phyloP scores from a whole-genome alignment of 1,139 yeast species.

The Kazachstania sp. region DNA sequence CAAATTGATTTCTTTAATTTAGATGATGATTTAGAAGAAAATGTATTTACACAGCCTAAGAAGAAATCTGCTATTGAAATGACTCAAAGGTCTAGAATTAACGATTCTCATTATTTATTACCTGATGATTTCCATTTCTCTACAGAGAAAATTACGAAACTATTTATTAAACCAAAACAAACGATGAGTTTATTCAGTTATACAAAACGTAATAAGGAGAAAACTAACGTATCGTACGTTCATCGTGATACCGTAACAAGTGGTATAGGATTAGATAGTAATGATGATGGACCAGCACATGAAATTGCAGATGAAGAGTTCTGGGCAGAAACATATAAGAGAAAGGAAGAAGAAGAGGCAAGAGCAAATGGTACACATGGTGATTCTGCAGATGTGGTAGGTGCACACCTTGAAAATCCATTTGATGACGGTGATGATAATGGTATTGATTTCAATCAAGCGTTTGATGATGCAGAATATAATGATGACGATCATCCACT shows the following conservation, averaged over 20 bases:
- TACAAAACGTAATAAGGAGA: slow-evolving; percentile 9
- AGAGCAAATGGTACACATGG: slow-evolving; percentile 5
- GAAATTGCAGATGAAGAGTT: slow-evolving; percentile 53
- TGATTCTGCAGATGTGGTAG: slow-evolving; percentile 13
- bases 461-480: slow-evolving; percentile 33
- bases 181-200: slow-evolving; percentile 30
- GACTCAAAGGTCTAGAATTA: slow-evolving; percentile 37
- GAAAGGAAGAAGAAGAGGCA: slow-evolving; percentile 35
- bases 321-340: slow-evolving; percentile 63
- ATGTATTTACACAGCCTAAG: slow-evolving; percentile 42
- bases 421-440: slow-evolving; percentile 23
- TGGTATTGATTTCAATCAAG: slow-evolving; percentile 38
- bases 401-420: slow-evolving; percentile 24
- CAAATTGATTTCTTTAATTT: slow-evolving; percentile 46
- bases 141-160: slow-evolving; percentile 57
- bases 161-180: slow-evolving; percentile 60
- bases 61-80: slow-evolving; percentile 35
- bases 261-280: slow-evolving; percentile 1
- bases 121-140: slow-evolving; percentile 74
- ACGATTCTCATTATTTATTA: slow-evolving; percentile 41
- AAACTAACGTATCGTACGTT: neutral
- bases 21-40: slow-evolving; percentile 30
- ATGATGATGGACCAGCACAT: slow-evolving; percentile 8
- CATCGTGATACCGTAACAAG: slow-evolving; percentile 6
- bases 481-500: slow-evolving; percentile 18